phyloP scores from a whole-genome alignment of 2,329 filamentous ascomycete species.

The Paecilomyces formosus region DNA sequence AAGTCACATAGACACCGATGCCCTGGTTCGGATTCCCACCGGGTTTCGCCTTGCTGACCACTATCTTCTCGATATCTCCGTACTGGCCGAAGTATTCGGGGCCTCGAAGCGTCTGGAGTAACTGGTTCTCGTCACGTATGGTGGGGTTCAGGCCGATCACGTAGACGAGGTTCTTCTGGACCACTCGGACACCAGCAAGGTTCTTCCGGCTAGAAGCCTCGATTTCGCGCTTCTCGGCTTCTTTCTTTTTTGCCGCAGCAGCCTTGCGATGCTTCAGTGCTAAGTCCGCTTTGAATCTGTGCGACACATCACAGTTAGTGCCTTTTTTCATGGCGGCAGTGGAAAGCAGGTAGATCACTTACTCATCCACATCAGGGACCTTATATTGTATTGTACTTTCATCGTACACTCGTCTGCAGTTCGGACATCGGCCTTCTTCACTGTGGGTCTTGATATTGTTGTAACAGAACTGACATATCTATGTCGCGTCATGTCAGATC shows the following conservation, averaged over 20 bases:
- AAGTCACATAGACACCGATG: slow-evolving; percentile 97
- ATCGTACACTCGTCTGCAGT: slow-evolving; percentile 89
- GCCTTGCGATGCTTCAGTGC: slow-evolving; percentile 80
- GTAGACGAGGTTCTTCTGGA: slow-evolving; percentile 98
- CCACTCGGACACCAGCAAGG: slow-evolving; percentile 85
- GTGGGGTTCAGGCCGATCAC: slow-evolving; percentile 90
- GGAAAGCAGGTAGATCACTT: slow-evolving; percentile 34
- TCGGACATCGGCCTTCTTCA: slow-evolving; percentile 88
- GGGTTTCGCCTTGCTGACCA: slow-evolving; percentile 92
- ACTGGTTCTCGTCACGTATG: slow-evolving; percentile 76
- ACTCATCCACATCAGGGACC: slow-evolving; percentile 92
- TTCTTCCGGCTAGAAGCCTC: slow-evolving; percentile 95
- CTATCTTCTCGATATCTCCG: slow-evolving; percentile 96
- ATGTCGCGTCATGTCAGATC: slow-evolving; percentile 5
- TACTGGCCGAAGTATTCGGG: slow-evolving; percentile 97
- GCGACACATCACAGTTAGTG: slow-evolving; percentile 2
- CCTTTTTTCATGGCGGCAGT: not conserved
- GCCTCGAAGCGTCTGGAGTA: slow-evolving; percentile 82
- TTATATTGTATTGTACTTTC: slow-evolving; percentile 98
- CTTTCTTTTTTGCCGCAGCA: slow-evolving; percentile 81
- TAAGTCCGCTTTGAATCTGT: slow-evolving; percentile 44
- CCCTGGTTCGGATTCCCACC: slow-evolving; percentile 64
- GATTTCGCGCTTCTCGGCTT: slow-evolving; percentile 91
- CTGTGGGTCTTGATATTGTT: slow-evolving; percentile 99
- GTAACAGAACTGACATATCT: slow-evolving; percentile 99